Conservation (phyloP, 768 basidiomycete genomes). For the Lactifluus piperatus region DNA sequence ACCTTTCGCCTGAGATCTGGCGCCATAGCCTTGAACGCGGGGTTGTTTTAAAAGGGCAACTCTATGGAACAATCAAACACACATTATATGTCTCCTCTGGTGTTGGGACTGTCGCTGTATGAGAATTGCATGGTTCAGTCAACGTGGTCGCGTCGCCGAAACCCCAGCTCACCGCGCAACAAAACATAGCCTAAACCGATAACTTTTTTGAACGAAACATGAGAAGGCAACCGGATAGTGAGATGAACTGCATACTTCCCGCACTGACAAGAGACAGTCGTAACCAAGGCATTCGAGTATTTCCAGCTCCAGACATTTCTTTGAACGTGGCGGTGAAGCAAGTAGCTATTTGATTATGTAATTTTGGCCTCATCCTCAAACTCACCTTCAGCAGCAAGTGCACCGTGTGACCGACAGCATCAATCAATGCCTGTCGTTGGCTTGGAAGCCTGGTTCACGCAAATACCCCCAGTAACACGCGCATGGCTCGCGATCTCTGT, state of each 20-base stretch:
- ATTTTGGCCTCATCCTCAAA: too few species aligned
- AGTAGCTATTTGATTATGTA: too few species aligned
- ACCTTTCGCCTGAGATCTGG: slow-evolving; percentile 32
- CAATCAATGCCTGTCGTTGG: slow-evolving; percentile 76
- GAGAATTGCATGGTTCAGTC: not conserved
- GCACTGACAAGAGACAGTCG: slow-evolving; percentile 22
- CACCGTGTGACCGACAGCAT: not conserved
- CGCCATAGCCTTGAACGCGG: slow-evolving; percentile 26
- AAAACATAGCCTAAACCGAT: slow-evolving; percentile 28
- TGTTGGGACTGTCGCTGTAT: slow-evolving; percentile 26
- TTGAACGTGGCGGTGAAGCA: too few species aligned
- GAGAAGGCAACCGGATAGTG: not conserved
- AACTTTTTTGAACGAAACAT: slow-evolving; percentile 22
- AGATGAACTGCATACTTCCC: slow-evolving; percentile 23
- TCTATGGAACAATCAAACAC: slow-evolving; percentile 6
- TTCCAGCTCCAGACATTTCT: slow-evolving; percentile 23
- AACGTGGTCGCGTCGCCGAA: not conserved
- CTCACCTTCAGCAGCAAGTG: not conserved
- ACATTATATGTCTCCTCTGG: slow-evolving; percentile 31
- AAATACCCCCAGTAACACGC: slow-evolving; percentile 88
- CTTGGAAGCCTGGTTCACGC: slow-evolving; percentile 83
- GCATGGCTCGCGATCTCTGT: slow-evolving; percentile 78
- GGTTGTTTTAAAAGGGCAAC: not conserved
- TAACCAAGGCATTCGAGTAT: slow-evolving; percentile 29
- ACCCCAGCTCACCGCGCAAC: slow-evolving; percentile 24